These are phyloP conservation scores for Ogataea dorogensis DNA, from an alignment of 805 yeast genomes.

Conservation along the genomic window DNA sequence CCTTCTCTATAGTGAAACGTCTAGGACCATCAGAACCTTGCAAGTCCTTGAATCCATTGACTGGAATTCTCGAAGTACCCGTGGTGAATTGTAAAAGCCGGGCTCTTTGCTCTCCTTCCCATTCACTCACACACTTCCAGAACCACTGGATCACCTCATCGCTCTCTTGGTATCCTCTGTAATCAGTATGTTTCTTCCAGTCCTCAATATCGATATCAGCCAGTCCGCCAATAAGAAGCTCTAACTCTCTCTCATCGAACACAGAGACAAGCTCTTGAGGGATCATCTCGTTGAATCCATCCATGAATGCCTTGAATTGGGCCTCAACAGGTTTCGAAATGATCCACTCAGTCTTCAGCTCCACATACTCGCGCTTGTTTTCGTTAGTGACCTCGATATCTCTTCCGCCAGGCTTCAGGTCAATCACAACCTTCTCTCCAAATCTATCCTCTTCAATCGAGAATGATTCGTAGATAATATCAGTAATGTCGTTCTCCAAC, in stretches of 20 bases:
- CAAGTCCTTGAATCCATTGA: constrained; percentile 96
- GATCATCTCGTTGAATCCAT: constrained; percentile 94
- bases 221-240: constrained; percentile 94
- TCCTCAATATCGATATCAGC: constrained; percentile 98
- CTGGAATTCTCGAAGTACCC: constrained; percentile 98
- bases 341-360: constrained; percentile 93
- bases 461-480: constrained; percentile 82
- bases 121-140: constrained; percentile 89
- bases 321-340: constrained; percentile 90
- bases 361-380: constrained; percentile 93
- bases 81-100: constrained; percentile 95
- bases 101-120: constrained; percentile 97
- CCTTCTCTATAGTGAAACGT: constrained; percentile 96
- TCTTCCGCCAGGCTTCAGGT: constrained; percentile 84
- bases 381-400: constrained; percentile 91
- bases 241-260: constrained; percentile 96
- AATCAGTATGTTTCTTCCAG: constrained; percentile 99
- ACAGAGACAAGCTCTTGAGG: constrained; percentile 97
- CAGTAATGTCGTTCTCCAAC: constrained; percentile 90
- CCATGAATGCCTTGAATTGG: constrained; percentile 94
- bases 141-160: constrained; percentile 99
- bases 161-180: constrained; percentile 94
- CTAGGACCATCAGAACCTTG: constrained; percentile 99
- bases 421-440: constrained; percentile 88
- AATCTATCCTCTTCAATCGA: constrained; percentile 86